A percentile compares a stretch with the other conserved stretches of the same genome.
phyloP scores from a whole-genome alignment of 768 basidiomycete genomes.

The Lentinula lateritia region DNA sequence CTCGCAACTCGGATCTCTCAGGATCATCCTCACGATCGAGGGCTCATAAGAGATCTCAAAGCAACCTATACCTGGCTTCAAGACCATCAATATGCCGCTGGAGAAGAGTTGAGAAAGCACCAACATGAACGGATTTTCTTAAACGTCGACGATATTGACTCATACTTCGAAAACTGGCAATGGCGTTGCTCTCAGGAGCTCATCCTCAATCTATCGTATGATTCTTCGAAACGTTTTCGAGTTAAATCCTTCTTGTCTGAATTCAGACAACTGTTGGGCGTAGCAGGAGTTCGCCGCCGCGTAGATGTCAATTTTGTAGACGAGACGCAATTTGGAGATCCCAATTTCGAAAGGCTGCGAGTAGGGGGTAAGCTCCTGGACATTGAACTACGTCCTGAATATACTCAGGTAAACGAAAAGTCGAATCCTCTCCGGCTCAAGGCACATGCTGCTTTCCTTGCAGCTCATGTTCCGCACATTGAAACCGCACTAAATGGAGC shows the following conservation, averaged over 20 bases:
- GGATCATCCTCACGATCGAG: constrained; percentile 17
- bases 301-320: constrained; percentile 7
- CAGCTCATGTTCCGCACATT: constrained; percentile 1
- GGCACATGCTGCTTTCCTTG: constrained; percentile 4
- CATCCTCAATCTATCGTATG: constrained; percentile 27
- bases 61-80: constrained; percentile 41
- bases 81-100: constrained; percentile 17
- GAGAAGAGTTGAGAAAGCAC: constrained; percentile 12
- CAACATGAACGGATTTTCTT: constrained; percentile 31
- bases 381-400: constrained; percentile 22
- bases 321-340: constrained; percentile 6
- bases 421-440: neutral
- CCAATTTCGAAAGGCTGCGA: constrained; percentile 29
- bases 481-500: neutral
- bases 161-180: constrained; percentile 24
- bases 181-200: constrained; percentile 35
- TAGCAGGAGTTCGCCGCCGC: constrained; percentile 25
- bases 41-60: constrained; percentile 31
- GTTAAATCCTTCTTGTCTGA: constrained; percentile 28
- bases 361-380: constrained; percentile 26
- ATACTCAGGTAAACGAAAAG: neutral
- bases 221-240: constrained; percentile 19
- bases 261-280: constrained; percentile 25
- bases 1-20: constrained; percentile 23
- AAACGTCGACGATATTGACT: constrained; percentile 35